These are phyloP conservation scores for Huntiella moniliformis DNA, from an alignment of 2,329 filamentous ascomycete genomes.

Conservation along the genomic window DNA sequence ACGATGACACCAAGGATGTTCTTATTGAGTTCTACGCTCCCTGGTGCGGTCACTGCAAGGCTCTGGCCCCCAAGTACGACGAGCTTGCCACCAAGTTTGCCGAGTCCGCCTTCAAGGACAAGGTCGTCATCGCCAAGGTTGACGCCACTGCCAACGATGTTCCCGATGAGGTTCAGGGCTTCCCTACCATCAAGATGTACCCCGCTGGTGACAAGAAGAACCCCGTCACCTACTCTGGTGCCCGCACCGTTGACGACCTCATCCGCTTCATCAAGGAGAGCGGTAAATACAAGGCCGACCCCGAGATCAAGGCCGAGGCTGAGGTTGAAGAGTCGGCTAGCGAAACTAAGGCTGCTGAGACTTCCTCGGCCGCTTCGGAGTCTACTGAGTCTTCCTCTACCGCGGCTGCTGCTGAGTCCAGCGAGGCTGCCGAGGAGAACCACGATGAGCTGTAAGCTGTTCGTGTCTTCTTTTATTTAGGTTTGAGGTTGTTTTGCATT, in stretches of 20 bases:
- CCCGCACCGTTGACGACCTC: conserved; percentile 79
- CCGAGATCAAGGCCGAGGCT: conserved; percentile 33
- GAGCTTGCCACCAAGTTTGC: conserved; percentile 66
- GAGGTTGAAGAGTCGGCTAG: conserved; percentile 29
- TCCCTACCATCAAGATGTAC: conserved; percentile 98
- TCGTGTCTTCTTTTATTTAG: conserved; percentile 2
- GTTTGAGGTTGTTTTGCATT: neutral
- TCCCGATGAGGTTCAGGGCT: conserved; percentile 88
- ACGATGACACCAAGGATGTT: conserved; percentile 91
- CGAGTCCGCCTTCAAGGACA: conserved; percentile 59
- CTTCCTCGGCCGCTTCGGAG: conserved; percentile 28
- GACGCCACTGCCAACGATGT: conserved; percentile 94
- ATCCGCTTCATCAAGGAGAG: conserved; percentile 87
- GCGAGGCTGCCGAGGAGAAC: conserved; percentile 22
- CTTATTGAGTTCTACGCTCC: conserved; percentile 97
- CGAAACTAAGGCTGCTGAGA: conserved; percentile 13
- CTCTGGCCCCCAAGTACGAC: conserved; percentile 88
- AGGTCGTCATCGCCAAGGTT: conserved; percentile 90
- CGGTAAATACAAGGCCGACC: conserved; percentile 67
- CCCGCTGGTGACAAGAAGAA: conserved; percentile 71
- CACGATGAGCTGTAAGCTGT: conserved; percentile 61
- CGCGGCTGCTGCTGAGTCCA: conserved; percentile 17
- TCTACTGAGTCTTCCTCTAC: conserved; percentile 22
- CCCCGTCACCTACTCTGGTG: conserved; percentile 72
- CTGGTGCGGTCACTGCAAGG: conserved; percentile 99